Conservation (phyloP, 2,329 filamentous ascomycete species). For the Westerdykella ornata region DNA sequence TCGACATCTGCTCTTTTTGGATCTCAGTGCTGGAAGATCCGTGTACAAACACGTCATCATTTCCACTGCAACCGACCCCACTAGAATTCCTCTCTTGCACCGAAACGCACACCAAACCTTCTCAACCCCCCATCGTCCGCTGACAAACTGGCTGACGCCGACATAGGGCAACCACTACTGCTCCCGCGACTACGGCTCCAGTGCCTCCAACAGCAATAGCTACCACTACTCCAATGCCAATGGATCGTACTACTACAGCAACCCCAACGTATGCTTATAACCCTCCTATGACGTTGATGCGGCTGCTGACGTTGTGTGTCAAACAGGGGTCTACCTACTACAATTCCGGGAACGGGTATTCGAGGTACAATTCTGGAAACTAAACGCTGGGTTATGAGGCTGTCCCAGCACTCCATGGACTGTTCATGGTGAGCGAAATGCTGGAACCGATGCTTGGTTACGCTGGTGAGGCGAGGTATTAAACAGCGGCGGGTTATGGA, state of each 20-base stretch:
- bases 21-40: too few species aligned
- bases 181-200: slow-evolving; percentile 33
- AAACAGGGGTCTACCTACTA: slow-evolving; percentile 34
- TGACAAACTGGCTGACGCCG: neutral
- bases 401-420: too few species aligned
- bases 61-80: neutral
- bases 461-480: too few species aligned
- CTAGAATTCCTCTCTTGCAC: neutral
- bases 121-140: too few species aligned
- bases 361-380: slow-evolving; percentile 24
- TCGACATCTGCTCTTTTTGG: too few species aligned
- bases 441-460: too few species aligned
- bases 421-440: too few species aligned
- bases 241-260: slow-evolving; percentile 37
- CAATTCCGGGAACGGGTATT: slow-evolving; percentile 31
- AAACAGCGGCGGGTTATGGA: too few species aligned
- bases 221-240: slow-evolving; percentile 38
- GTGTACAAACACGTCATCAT: too few species aligned
- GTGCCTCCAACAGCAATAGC: slow-evolving; percentile 31
- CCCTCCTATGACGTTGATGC: neutral
- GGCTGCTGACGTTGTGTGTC: neutral
- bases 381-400: slow-evolving; percentile 4
- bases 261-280: slow-evolving; percentile 23
- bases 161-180: slow-evolving; percentile 38
- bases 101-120: neutral